Base-by-base conservation (phyloP, 2,329 filamentous ascomycete genomes). In the Alternaria metachromatica region DNA sequence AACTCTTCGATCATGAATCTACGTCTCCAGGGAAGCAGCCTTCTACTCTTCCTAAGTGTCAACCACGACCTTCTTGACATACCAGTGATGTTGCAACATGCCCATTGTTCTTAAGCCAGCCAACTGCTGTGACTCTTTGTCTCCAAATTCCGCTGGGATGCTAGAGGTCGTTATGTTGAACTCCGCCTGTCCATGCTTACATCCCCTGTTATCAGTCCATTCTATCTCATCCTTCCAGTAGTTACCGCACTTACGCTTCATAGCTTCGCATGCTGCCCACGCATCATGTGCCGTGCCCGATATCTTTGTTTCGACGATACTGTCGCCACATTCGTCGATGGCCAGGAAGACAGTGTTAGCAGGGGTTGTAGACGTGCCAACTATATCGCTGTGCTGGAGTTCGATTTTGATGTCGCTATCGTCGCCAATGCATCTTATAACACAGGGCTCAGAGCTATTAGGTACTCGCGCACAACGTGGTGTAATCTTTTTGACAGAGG, bases 361-460 rank as follows among this genome's bases (percentile, higher is more conserved):
- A 11, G 5, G 3, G 2, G 2, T 41, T 41, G 4, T 5, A 11
- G 4, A 41, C 37, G 37, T 3, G 15, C 37, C 37, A 18, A 10
- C 37, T 0, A 41, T 10, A 3, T 41, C 8, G 8, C 37, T 18
- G 15, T 41, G 15, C 15, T 41, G 15, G 4, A 4, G 4, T 0
- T 5, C 37, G 37, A 41, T 41, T 10, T 41, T 41, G 15, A 41
- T n/a, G 8, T 2, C 15, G 8, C 4, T 10, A n/a, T 41, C 15
- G 7, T 5, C 2, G 15, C 33, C 33, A 41, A 10, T 0, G 15
- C 9, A 41, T 1, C 8, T 5, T n/a, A n/a, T 41, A 10, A n/a
- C 2, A 2, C 15, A 3, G 4, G 0, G 15, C 15, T n/a, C 0
- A 18, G 2, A 3, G 37, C 3, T 4, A n/a, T 37, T 1, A n/a